Evolutionary conservation across 805 yeast genomes (phyloP).

Genomic region (Blastobotrys robertii): DNA sequence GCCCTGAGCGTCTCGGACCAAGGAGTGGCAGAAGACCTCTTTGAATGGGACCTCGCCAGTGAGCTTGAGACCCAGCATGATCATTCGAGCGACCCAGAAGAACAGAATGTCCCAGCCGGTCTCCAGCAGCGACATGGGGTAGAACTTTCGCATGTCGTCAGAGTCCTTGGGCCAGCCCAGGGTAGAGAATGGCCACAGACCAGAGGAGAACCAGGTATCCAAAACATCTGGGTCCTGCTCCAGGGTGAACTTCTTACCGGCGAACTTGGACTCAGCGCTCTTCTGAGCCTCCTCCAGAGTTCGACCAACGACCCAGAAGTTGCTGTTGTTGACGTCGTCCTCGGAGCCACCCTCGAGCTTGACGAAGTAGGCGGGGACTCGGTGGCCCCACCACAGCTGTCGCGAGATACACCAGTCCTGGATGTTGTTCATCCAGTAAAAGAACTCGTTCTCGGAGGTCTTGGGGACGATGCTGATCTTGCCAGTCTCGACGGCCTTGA

Average conservation of each 20-base stretch:
- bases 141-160: constrained; percentile 63
- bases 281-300: constrained; percentile 68
- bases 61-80: constrained; percentile 78
- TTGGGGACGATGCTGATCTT: constrained; percentile 75
- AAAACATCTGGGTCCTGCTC: constrained; percentile 97
- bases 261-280: constrained; percentile 69
- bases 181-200: constrained; percentile 95
- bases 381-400: constrained; percentile 93
- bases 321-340: constrained; percentile 48
- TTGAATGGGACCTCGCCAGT: constrained; percentile 88
- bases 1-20: constrained; percentile 98
- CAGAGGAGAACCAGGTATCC: constrained; percentile 98
- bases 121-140: constrained; percentile 89
- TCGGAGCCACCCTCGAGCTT: constrained; percentile 54
- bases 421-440: constrained; percentile 89
- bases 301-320: constrained; percentile 91
- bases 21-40: constrained; percentile 96
- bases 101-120: constrained; percentile 99
- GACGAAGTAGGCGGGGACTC: constrained; percentile 93
- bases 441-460: constrained; percentile 84
- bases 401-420: constrained; percentile 99
- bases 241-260: constrained; percentile 58
- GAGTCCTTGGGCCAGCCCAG: constrained; percentile 88
- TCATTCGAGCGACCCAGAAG: constrained; percentile 99
- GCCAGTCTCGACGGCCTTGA: constrained; percentile 76